Conservation (phyloP, 306 rosid species). For the Cercis canadensis region DNA sequence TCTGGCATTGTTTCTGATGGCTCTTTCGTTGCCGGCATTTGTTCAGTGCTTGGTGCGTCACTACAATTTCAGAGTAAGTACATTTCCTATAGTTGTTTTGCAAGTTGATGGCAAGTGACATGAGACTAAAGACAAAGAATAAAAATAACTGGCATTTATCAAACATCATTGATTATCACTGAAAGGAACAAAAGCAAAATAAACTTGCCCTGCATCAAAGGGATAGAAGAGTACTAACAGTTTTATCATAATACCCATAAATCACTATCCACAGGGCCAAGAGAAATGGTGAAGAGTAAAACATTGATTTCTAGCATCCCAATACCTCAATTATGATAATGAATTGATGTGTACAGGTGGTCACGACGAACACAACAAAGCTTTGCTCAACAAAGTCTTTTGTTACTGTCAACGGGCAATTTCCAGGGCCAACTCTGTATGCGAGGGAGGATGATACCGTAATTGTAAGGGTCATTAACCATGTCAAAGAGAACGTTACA, state of each 20-base stretch:
- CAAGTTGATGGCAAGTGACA: too few species aligned
- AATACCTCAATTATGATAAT: background rate
- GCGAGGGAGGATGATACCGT: conserved; percentile 80
- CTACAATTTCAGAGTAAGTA: conserved; percentile 66
- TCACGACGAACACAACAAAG: conserved; percentile 59
- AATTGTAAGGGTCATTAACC: conserved; percentile 70
- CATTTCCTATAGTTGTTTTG: conserved; percentile 21
- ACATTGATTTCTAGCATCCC: background rate
- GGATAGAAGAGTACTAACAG: background rate
- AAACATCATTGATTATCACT: conserved; percentile 5
- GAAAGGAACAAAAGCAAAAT: conserved; percentile 15
- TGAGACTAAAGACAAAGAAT: background rate
- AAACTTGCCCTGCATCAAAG: background rate
- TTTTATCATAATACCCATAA: too few species aligned
- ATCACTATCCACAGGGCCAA: too few species aligned
- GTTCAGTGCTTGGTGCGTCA: conserved; percentile 64
- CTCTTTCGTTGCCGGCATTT: conserved; percentile 47
- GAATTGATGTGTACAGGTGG: conserved; percentile 56
- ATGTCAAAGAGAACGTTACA: conserved; percentile 56
- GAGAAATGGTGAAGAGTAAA: conserved; percentile 1
- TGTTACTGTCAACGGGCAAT: conserved; percentile 63
- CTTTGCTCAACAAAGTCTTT: conserved; percentile 64
- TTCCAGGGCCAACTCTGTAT: conserved; percentile 71
- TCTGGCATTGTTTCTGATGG: conserved; percentile 46
- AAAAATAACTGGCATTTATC: background rate